Base-by-base conservation (phyloP, 345 rosid genomes). In the Salix dunnii region DNA sequence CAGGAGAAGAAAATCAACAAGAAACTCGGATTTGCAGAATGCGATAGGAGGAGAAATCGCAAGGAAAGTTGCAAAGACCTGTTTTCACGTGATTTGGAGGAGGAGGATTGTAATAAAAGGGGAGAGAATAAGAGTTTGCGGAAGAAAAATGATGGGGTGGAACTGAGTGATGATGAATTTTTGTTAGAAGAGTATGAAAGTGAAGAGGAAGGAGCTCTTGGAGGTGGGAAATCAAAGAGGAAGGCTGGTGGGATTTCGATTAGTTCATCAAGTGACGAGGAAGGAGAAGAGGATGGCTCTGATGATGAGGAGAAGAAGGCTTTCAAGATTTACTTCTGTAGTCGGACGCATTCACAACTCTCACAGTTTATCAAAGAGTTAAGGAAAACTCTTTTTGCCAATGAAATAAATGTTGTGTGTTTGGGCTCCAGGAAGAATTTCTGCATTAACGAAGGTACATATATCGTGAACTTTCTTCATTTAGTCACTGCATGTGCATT, bases 331-430 rank as follows among this genome's bases (percentile, higher is more conserved):
- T 95, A 86, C 83, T 93, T 93, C 71, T 93, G 99, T 77, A 95
- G 99, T 79, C 85, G 97, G 79, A 95, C 97, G 3, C 97, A 93
- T 85, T 93, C 99, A 7, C 97, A 95, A 84, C 97, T 95, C 68
- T 89, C 96, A 0, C 97, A 95, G 80, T 95, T 95, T 65, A 75
- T 95, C 62, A 88, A 87, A 82, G 97, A 95, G 86, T 82, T 95
- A 72, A 88, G 86, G 36, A 95, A 90, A 85, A 95, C 97, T 74
- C 69, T 48, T 51, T 95, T 93, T 84, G 78, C 87, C 40, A 38
- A 78, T 20, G 77, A 84, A 61, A 77, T 91, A 74, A 89, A 73
- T 35, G 89, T 85, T 82, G 94, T 91, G 13, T 89, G 88, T 79
- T 83, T 93, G 81, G 99, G 93, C 58, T 93, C 98, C 4, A 86